phyloP scores from a whole-genome alignment of 2,329 filamentous ascomycete genomes.

The Ophiostoma fasciatum region DNA sequence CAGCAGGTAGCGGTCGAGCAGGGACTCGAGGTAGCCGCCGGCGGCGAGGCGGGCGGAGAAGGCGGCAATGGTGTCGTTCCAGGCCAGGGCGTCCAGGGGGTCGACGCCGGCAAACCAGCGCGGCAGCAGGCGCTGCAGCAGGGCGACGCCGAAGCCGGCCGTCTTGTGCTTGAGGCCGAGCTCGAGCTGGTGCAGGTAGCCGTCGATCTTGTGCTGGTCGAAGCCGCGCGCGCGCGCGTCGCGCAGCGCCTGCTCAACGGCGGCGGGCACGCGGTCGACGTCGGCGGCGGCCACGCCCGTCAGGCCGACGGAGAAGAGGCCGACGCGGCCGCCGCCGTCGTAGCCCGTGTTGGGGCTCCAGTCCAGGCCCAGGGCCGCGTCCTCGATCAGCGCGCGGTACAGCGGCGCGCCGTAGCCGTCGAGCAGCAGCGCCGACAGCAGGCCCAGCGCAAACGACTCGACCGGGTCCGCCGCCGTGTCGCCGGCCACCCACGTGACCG shows the following conservation, averaged over 20 bases:
- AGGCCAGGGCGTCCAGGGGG: slow-evolving; percentile 79
- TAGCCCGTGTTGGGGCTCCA: slow-evolving; percentile 93
- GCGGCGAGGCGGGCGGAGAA: slow-evolving; percentile 67
- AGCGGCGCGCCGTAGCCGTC: slow-evolving; percentile 92
- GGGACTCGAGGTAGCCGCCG: slow-evolving; percentile 65
- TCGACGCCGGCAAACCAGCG: slow-evolving; percentile 94
- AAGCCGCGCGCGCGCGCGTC: slow-evolving; percentile 65
- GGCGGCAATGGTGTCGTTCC: slow-evolving; percentile 73
- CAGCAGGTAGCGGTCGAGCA: slow-evolving; percentile 81
- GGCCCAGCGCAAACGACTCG: slow-evolving; percentile 73
- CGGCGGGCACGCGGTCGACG: slow-evolving; percentile 59
- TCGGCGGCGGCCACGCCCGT: slow-evolving; percentile 78
- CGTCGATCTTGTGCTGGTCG: slow-evolving; percentile 79
- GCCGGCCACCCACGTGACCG: slow-evolving; percentile 81
- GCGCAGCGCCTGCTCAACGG: slow-evolving; percentile 56
- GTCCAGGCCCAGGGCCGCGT: slow-evolving; percentile 77
- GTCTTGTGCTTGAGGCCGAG: slow-evolving; percentile 93
- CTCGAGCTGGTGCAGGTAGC: slow-evolving; percentile 85
- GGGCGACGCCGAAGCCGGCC: slow-evolving; percentile 80
- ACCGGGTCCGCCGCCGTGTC: slow-evolving; percentile 65
- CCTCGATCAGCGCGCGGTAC: slow-evolving; percentile 78
- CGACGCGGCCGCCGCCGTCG: slow-evolving; percentile 60
- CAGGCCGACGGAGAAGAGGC: slow-evolving; percentile 80
- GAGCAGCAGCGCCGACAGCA: slow-evolving; percentile 72
- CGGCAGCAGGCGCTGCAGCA: slow-evolving; percentile 77